phyloP scores from a whole-genome alignment of 805 yeast genomes.

The Cyberlindnera xishuangbannaensis region DNA sequence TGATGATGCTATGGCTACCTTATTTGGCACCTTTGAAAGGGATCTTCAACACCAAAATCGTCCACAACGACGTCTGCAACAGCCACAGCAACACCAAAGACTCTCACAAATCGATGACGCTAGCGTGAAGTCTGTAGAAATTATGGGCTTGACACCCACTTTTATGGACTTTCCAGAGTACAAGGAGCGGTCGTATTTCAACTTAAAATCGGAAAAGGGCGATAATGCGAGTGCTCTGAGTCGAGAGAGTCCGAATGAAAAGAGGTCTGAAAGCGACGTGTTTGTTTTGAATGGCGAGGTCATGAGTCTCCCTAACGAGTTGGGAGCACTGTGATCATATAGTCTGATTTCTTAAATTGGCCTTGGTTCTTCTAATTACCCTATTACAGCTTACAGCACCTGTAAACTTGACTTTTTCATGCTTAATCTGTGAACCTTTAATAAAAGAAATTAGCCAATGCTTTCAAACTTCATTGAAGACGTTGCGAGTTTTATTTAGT shows the following conservation, averaged over 20 bases:
- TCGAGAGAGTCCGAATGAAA: neutral
- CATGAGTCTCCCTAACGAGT: conserved; percentile 1
- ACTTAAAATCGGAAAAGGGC: conserved; percentile 1
- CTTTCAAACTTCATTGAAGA: too few relatives aligned
- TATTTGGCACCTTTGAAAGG: conserved; percentile 13
- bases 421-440: too few relatives aligned
- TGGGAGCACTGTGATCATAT: neutral
- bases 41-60: too few relatives aligned
- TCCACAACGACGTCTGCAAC: too few relatives aligned
- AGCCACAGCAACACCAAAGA: too few relatives aligned
- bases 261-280: neutral
- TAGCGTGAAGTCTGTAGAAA: conserved; percentile 27
- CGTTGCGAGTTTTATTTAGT: too few relatives aligned
- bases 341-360: too few relatives aligned
- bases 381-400: too few relatives aligned
- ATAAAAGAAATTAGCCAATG: too few relatives aligned
- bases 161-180: conserved; percentile 28
- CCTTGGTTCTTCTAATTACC: too few relatives aligned
- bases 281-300: neutral
- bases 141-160: conserved; percentile 34
- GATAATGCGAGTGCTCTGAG: neutral
- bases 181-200: neutral
- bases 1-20: conserved; percentile 6
- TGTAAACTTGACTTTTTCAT: too few relatives aligned
- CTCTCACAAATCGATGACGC: conserved; percentile 1